Conservation (phyloP, 2,329 filamentous ascomycete genomes). For the Fusarium torreyae region DNA sequence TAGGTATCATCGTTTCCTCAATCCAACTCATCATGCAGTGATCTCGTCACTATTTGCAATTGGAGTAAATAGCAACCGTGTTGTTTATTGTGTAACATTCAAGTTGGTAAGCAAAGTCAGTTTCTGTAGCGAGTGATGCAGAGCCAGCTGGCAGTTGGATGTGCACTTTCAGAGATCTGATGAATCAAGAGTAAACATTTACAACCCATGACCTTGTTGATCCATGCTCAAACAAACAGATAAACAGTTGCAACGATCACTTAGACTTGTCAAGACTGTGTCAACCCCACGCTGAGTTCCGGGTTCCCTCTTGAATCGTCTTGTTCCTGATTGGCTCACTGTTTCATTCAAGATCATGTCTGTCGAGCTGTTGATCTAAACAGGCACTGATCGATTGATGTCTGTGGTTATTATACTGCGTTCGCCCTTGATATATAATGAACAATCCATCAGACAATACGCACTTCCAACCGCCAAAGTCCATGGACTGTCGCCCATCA, state of each 20-base stretch:
- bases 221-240: conserved; percentile 15
- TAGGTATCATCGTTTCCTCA: conserved; percentile 18
- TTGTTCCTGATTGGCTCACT: conserved; percentile 29
- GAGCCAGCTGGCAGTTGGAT: conserved; percentile 21
- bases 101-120: not conserved
- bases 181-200: not conserved
- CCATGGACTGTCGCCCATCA: no score
- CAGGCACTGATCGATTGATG: not conserved
- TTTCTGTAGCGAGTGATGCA: conserved; percentile 3
- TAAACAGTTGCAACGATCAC: not conserved
- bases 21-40: conserved; percentile 40
- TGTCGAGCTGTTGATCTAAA: not conserved
- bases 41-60: conserved; percentile 21
- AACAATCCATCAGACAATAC: not conserved
- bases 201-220: conserved; percentile 12
- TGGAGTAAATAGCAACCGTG: conserved; percentile 43
- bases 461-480: no score
- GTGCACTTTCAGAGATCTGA: not conserved
- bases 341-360: conserved; percentile 20
- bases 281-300: conserved; percentile 15
- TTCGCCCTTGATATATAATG: no score
- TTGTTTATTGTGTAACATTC: conserved; percentile 26
- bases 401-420: not conserved
- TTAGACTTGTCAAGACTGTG: not conserved
- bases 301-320: not conserved